phyloP scores from a whole-genome alignment of 2,329 filamentous ascomycete species.

The Amauroascus niger region DNA sequence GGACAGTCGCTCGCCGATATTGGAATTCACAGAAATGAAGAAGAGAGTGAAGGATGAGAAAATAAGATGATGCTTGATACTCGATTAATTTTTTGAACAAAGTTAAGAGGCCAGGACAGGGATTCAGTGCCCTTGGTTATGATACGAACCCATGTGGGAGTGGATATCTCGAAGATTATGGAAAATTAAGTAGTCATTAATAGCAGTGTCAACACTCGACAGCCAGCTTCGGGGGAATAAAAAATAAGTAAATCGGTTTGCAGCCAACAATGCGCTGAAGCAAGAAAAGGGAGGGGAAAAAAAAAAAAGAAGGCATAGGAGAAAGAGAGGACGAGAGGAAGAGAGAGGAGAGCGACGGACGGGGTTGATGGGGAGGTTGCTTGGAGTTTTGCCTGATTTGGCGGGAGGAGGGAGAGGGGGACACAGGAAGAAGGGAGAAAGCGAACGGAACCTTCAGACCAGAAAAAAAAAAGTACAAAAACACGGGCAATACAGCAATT shows the following conservation, averaged over 20 bases:
- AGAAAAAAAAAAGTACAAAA: too few relatives aligned
- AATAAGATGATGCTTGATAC: constrained; percentile 9
- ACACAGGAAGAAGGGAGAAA: not conserved
- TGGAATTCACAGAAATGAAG: constrained; percentile 6
- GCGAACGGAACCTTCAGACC: too few relatives aligned
- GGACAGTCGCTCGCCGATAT: constrained; percentile 9
- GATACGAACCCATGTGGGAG: constrained; percentile 10
- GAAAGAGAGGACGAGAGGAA: too few relatives aligned
- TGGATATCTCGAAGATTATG: constrained; percentile 9
- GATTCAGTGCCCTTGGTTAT: constrained; percentile 5
- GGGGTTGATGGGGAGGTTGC: too few relatives aligned
- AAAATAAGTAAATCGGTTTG: not conserved
- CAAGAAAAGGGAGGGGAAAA: not conserved
- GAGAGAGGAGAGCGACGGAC: too few relatives aligned
- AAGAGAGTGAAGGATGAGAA: not conserved
- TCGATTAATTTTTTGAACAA: constrained; percentile 10
- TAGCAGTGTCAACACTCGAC: constrained; percentile 4
- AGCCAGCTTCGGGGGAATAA: constrained; percentile 1
- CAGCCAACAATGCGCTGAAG: not conserved
- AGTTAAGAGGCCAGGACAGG: constrained; percentile 5
- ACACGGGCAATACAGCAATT: not conserved
- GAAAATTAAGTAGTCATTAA: constrained; percentile 2
- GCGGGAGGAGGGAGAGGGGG: not conserved
- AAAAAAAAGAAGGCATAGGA: not conserved
- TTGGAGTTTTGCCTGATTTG: constrained; percentile 1